Percentiles rank a stretch among this genome's conserved stretches.
Conservation (phyloP, 2,329 filamentous ascomycete genomes). For the Cordyceps farinosa region DNA sequence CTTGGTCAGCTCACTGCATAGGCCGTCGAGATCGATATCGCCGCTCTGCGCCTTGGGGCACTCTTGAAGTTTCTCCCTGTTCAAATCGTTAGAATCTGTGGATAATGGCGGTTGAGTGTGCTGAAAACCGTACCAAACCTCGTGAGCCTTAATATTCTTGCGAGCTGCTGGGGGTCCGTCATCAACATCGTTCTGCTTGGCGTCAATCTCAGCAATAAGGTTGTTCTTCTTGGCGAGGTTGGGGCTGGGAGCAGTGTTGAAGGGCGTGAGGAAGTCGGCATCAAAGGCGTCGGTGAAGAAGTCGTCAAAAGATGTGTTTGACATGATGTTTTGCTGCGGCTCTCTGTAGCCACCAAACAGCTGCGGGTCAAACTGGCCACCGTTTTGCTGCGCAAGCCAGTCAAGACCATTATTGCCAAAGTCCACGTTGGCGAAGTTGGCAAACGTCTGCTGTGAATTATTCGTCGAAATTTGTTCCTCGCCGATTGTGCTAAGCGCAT, state of each 20-base stretch:
- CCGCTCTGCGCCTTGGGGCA: constrained; percentile 85
- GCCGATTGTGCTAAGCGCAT: constrained; percentile 62
- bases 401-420: constrained; percentile 59
- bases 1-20: constrained; percentile 88
- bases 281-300: constrained; percentile 76
- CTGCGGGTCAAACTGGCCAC: constrained; percentile 83
- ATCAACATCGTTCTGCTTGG: constrained; percentile 64
- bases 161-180: constrained; percentile 51
- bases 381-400: constrained; percentile 76
- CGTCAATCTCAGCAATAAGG: constrained; percentile 75
- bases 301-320: constrained; percentile 67
- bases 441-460: constrained; percentile 30
- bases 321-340: constrained; percentile 74
- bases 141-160: neutral
- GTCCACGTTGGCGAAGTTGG: constrained; percentile 32
- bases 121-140: constrained; percentile 9
- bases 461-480: constrained; percentile 54
- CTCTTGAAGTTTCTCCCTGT: constrained; percentile 83
- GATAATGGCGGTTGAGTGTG: neutral
- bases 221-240: constrained; percentile 55
- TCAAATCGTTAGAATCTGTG: constrained; percentile 37
- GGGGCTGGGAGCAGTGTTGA: constrained; percentile 59
- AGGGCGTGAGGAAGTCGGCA: constrained; percentile 75
- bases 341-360: constrained; percentile 92
- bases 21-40: constrained; percentile 87